phyloP scores from a whole-genome alignment of 345 rosid genomes.

The Combretum micranthum region DNA sequence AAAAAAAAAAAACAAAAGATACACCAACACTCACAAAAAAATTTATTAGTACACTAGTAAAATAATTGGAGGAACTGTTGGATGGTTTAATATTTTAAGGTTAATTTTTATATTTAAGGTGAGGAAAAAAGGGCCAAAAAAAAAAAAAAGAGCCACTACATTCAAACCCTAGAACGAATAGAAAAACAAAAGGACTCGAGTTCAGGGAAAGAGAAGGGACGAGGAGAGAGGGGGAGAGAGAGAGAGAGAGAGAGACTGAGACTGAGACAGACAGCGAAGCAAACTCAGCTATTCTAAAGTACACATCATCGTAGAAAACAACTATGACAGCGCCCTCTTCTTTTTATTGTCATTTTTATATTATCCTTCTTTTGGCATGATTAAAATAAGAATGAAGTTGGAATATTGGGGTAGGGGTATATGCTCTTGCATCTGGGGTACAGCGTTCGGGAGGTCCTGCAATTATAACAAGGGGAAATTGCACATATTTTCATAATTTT shows the following conservation, averaged over 20 bases:
- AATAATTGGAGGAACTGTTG: background rate
- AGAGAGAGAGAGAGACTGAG: background rate
- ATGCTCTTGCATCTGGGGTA: too few species aligned
- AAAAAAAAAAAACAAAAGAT: background rate
- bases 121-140: too few species aligned
- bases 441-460: too few species aligned
- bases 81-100: background rate
- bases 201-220: background rate
- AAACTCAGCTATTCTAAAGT: background rate
- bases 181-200: constrained; percentile 7
- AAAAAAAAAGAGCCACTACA: background rate
- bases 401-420: too few species aligned
- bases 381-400: too few species aligned
- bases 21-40: background rate
- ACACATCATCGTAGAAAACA: background rate
- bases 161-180: constrained; percentile 14
- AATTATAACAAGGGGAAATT: too few species aligned
- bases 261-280: background rate
- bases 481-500: too few species aligned
- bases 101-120: too few species aligned
- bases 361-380: too few species aligned
- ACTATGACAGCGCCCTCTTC: too few species aligned
- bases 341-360: too few species aligned
- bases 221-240: background rate
- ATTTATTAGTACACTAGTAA: background rate